Conservation (phyloP, 306 rosid genomes). For the Ammopiptanthus mongolicus region DNA sequence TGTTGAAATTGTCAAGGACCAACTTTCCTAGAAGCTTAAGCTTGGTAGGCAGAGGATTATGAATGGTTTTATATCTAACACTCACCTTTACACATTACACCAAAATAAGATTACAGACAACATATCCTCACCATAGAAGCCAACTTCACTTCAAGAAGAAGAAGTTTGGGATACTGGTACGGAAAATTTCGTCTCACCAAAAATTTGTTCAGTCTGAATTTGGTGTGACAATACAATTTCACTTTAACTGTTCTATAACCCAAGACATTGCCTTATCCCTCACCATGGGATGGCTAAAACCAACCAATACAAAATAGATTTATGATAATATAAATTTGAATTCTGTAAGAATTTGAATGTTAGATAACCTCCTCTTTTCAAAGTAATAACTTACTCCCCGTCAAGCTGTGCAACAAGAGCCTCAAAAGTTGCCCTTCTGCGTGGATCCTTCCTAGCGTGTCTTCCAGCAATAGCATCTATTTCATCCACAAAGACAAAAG, state of each 20-base stretch:
- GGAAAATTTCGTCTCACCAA: background rate
- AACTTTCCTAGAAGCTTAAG: no score
- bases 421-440: constrained; percentile 91
- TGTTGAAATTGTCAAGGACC: no score
- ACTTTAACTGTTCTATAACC: background rate
- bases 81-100: background rate
- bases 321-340: background rate
- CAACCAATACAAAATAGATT: background rate
- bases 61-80: background rate
- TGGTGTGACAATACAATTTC: background rate
- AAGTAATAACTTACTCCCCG: constrained; percentile 75
- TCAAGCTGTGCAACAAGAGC: constrained; percentile 92
- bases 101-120: background rate
- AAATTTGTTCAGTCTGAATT: background rate
- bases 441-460: constrained; percentile 87
- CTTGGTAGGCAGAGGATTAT: background rate
- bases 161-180: background rate
- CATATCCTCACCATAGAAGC: background rate
- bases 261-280: background rate
- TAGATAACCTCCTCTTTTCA: background rate
- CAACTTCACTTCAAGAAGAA: background rate
- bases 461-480: constrained; percentile 99
- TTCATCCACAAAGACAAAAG: constrained; percentile 94
- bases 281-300: background rate
- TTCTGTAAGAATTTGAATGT: background rate